Base-by-base conservation (phyloP, 805 yeast species). In the Sugiyamaella smithiae region DNA sequence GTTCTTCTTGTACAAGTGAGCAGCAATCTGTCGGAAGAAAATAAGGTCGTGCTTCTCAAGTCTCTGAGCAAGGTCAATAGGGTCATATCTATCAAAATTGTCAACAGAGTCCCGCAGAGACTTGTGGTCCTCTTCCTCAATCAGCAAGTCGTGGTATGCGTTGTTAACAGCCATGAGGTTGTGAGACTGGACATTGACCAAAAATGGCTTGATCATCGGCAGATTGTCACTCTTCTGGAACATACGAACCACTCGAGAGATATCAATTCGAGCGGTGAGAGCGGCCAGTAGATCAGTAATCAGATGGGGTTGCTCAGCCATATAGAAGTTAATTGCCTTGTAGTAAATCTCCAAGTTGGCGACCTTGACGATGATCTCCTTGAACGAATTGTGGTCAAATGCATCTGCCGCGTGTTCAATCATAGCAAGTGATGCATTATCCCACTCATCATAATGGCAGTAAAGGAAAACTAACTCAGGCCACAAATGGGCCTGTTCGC, bases 361-460 rank as follows among this genome's bases (percentile, higher is more conserved):
- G 53, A 90, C 97, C 75, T 93, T 93, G 54, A 88, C 96, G 53
- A 93, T 75, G 42, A 93, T 84, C 64, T 93, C 98, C 74, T 93
- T 93, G 77, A 93, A 93, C 37, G 95, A 85, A 25, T 82, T 72
- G 67, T 93, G 99, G 60, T 93, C 98, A 63, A 91, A 90, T 14
- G 96, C 89, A 58, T 85, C 85, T 52, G 95, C 88, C 2, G 96
- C 84, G 65, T 82, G 88, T 67, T 93, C 97, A 75, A 93, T 93
- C 90, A 93, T 88, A 12, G 97, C 82, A 65, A 93, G 77, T 29
- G 97, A 89, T 53, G 99, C 99, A 68, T 93, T 93, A 68, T 93
- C 99, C 96, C 97, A 93, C 73, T 93, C 99, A 66, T 93, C 99
- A 67, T 93, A 93, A 70, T 93, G 99, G 66, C 97, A 89, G 73